Percentiles rank a stretch among this genome's conserved stretches.
These are phyloP conservation scores for Scopulariopsis brevicaulis DNA, from an alignment of 2,329 filamentous ascomycete genomes.

Conservation along the genomic window DNA sequence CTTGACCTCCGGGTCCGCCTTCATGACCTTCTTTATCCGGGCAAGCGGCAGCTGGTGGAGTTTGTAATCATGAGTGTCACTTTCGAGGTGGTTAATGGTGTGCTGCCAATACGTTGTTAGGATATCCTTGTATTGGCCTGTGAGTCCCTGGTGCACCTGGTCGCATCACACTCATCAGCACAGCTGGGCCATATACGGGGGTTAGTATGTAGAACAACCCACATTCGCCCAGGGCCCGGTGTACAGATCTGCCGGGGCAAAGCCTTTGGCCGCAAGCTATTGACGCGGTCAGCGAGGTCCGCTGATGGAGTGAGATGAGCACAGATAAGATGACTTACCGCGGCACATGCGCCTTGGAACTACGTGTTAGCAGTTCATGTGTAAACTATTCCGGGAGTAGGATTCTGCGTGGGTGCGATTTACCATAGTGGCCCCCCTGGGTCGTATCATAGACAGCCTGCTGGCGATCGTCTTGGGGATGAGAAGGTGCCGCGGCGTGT, in stretches of 20 bases:
- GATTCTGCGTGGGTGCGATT: conserved; percentile 14
- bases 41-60: conserved; percentile 91
- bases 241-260: conserved; percentile 87
- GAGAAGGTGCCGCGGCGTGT: conserved; percentile 30
- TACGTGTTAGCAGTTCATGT: neutral
- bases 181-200: neutral
- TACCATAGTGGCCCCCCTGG: conserved; percentile 71
- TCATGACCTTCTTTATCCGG: conserved; percentile 99
- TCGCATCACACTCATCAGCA: conserved; percentile 4
- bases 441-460: conserved; percentile 61
- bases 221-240: conserved; percentile 94
- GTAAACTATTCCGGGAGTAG: neutral
- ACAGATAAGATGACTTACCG: conserved; percentile 19
- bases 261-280: conserved; percentile 76
- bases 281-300: conserved; percentile 10
- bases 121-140: conserved; percentile 89
- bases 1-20: conserved; percentile 97
- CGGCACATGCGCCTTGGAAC: conserved; percentile 33
- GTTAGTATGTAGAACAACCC: conserved; percentile 18
- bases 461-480: conserved; percentile 45
- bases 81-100: conserved; percentile 90
- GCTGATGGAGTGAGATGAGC: conserved; percentile 1
- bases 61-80: conserved; percentile 95
- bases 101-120: conserved; percentile 99
- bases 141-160: conserved; percentile 89